phyloP scores from a whole-genome alignment of 2,329 filamentous ascomycete species.

The Neofusicoccum parvum region DNA sequence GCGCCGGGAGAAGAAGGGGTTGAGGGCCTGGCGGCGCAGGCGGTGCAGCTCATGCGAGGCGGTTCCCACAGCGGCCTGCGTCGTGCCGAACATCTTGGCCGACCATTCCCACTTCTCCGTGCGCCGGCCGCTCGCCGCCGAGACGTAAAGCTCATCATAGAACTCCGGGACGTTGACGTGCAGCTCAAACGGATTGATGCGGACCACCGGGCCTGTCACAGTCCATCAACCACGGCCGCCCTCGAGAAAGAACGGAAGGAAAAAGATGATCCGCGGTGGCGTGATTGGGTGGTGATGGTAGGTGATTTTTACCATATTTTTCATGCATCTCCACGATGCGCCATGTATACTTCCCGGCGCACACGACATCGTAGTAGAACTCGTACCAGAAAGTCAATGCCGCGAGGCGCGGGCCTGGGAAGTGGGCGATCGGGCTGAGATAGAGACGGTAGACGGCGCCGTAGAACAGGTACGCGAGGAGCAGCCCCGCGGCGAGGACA shows the following conservation, averaged over 20 bases:
- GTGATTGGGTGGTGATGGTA: neutral
- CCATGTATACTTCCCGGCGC: conserved; percentile 21
- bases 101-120: conserved; percentile 29
- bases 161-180: conserved; percentile 29
- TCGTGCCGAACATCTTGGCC: conserved; percentile 32
- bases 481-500: neutral
- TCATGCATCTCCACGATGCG: conserved; percentile 24
- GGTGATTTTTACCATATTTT: conserved; percentile 23
- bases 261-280: neutral
- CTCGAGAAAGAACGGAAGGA: neutral
- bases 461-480: neutral
- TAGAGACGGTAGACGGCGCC: conserved; percentile 23
- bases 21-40: conserved; percentile 33
- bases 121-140: conserved; percentile 26
- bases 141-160: conserved; percentile 37
- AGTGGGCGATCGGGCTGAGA: conserved; percentile 16
- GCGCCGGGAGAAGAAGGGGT: conserved; percentile 39
- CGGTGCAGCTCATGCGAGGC: conserved; percentile 36
- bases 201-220: conserved; percentile 28
- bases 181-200: conserved; percentile 29
- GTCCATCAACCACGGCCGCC: neutral
- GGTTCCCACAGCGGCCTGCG: conserved; percentile 28
- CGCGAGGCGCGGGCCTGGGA: conserved; percentile 25
- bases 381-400: conserved; percentile 27
- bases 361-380: conserved; percentile 26